A percentile compares a stretch with the other conserved stretches of the same genome.
Evolutionary conservation across 257 asterid species (phyloP).

Genomic region (Oldenlandia corymbosa): DNA sequence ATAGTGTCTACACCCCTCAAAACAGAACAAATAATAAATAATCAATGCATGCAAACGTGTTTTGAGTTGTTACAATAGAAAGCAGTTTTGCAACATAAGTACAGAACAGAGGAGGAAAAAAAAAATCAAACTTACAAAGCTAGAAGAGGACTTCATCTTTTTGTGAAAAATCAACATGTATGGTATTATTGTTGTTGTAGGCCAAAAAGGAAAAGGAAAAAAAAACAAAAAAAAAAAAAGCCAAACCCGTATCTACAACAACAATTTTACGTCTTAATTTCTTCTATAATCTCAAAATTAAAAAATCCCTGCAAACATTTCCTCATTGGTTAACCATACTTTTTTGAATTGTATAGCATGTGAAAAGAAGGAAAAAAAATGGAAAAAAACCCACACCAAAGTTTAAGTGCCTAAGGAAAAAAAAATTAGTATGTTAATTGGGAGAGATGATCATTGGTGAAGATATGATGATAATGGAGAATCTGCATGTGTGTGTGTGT

Average conservation of each 20-base stretch:
- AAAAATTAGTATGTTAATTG: too few species aligned
- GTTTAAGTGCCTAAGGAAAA: too few species aligned
- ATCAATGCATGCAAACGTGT: slow-evolving; percentile 1
- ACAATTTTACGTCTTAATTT: too few species aligned
- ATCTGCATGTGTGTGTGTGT: not conserved
- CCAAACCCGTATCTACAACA: too few species aligned
- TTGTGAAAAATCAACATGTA: slow-evolving; percentile 9
- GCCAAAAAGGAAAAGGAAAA: too few species aligned
- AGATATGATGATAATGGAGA: not conserved
- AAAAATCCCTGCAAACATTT: not conserved
- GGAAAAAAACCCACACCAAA: too few species aligned
- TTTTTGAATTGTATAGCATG: slow-evolving; percentile 1
- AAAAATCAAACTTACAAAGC: slow-evolving; percentile 21
- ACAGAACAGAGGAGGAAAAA: too few species aligned
- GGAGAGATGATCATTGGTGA: not conserved
- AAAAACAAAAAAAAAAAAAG: too few species aligned
- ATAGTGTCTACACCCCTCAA: not conserved
- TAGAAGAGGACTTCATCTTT: slow-evolving; percentile 24
- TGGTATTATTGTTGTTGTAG: too few species aligned
- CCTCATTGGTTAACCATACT: not conserved
- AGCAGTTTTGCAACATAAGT: too few species aligned
- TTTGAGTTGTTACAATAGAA: too few species aligned
- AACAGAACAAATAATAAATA: not conserved
- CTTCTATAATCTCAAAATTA: too few species aligned
- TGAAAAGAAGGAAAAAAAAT: not conserved